Evolutionary conservation across 345 rosid species (phyloP), one percentile per base, ranked within the genome.

Genomic region (Sonneratia alba): DNA sequence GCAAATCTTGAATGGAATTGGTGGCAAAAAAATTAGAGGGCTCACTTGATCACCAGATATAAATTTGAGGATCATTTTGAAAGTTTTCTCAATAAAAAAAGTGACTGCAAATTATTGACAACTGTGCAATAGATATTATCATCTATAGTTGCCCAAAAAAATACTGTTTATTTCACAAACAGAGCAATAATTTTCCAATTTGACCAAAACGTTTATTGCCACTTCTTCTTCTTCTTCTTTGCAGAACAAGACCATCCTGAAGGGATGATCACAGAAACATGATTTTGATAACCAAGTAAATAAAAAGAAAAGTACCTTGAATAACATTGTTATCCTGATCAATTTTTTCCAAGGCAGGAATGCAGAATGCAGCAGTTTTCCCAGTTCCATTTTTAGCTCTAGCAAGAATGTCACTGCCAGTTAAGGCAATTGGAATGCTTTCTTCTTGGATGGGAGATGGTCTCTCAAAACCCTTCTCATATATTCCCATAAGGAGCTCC

Each of bases 401-500:
- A 73, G 99, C 99, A 75, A 96, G 97, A 83, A 96, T 92, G 80
- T 96, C 99, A 72, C 99, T 88, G 69, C 99, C 99, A 36, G 98
- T 92, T 78, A 96, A 87, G 75, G 99, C 99, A 84, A 96, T 92
- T 27, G 99, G 99, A 81, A 96, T 96, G 79, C 99, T 96, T 87
- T 96, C 99, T 87, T 96, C 99, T 76, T 96, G 99, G 74, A 96
- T 92, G 9, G 99, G 99, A 73, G 99, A 96, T 43, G 99, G 99
- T 75, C 96, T 87, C 85, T 96, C 98, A 78, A 96, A 96, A 27
- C 99, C 99, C 80, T 96, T 96, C 82, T 96, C 99, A 71, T 91
- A 96, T 36, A 96, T 96, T 71, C 98, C 99, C 93, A 89, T 96
- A 22, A 96, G 89, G 70, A 96, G 85, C 80, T 92, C 97, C 8